Evolutionary conservation across 805 yeast genomes (phyloP).

Genomic region (Ogataea naganishii): DNA sequence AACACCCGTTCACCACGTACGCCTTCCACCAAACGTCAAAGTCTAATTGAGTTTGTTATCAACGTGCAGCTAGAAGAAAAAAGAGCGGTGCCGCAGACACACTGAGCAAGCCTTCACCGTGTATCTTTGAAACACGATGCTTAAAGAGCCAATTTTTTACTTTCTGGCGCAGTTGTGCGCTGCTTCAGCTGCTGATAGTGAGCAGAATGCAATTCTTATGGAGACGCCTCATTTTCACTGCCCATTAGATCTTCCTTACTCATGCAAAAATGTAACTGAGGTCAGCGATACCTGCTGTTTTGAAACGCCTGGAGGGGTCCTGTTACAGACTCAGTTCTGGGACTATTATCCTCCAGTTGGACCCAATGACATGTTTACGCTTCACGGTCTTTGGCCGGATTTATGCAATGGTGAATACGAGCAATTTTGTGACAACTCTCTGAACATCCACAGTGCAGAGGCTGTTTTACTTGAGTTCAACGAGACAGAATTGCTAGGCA

Average conservation of each 20-base stretch:
- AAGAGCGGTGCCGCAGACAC: no score
- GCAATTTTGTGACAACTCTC: slow-evolving; percentile 63
- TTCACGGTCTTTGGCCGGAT: slow-evolving; percentile 89
- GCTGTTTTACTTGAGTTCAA: slow-evolving; percentile 34
- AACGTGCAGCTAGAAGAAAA: no score
- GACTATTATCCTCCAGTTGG: slow-evolving; percentile 73
- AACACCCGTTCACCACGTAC: no score
- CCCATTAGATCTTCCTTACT: slow-evolving; percentile 49
- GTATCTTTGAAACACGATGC: no score
- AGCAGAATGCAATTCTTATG: no score
- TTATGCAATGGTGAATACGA: slow-evolving; percentile 75
- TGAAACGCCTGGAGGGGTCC: slow-evolving; percentile 78
- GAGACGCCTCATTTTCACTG: no score
- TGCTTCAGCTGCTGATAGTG: no score
- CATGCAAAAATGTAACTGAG: slow-evolving; percentile 50
- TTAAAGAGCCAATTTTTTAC: no score
- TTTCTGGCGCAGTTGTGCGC: no score
- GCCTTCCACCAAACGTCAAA: no score
- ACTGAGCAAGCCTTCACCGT: no score
- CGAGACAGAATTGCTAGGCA: slow-evolving; percentile 43
- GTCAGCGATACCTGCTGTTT: slow-evolving; percentile 68
- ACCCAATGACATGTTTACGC: slow-evolving; percentile 61
- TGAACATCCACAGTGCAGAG: slow-evolving; percentile 45
- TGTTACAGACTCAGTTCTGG: slow-evolving; percentile 89
- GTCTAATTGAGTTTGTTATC: no score